Evolutionary conservation across 2,329 filamentous ascomycete genomes (phyloP).

Genomic region (Colletotrichum paranaense): DNA sequence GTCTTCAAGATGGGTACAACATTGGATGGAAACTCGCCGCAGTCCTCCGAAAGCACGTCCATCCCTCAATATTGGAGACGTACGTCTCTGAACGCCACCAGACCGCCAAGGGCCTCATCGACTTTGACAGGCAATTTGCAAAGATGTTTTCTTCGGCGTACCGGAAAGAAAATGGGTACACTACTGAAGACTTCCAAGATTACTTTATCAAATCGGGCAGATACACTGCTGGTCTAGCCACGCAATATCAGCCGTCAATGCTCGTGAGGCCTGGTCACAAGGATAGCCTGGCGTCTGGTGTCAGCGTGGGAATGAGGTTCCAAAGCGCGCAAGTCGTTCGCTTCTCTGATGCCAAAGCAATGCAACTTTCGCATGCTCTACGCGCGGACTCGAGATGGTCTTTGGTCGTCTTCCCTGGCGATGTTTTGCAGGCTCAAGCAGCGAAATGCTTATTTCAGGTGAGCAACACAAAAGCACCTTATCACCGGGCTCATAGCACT

Average conservation of each 20-base stretch:
- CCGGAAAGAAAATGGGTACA: constrained; percentile 48
- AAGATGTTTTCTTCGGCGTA: constrained; percentile 79
- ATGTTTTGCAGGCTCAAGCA: background rate
- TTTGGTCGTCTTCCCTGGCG: constrained; percentile 43
- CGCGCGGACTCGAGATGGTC: constrained; percentile 56
- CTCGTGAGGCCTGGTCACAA: constrained; percentile 52
- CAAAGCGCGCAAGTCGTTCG: constrained; percentile 69
- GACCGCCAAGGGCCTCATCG: constrained; percentile 84
- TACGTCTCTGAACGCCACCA: constrained; percentile 89
- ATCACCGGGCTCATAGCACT: no score
- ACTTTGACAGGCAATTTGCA: constrained; percentile 90
- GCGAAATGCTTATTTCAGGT: background rate
- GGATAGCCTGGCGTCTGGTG: constrained; percentile 50
- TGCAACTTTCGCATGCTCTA: constrained; percentile 64
- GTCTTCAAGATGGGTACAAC: constrained; percentile 85
- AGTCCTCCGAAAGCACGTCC: constrained; percentile 84
- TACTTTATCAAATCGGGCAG: constrained; percentile 67
- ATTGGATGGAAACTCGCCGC: constrained; percentile 96
- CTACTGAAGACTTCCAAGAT: constrained; percentile 62
- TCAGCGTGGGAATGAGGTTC: constrained; percentile 66
- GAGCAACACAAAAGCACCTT: background rate
- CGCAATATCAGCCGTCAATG: constrained; percentile 62
- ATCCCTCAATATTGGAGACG: constrained; percentile 79
- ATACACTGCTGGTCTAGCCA: constrained; percentile 71
- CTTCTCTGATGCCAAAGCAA: constrained; percentile 67